Evolutionary conservation across 352 stramenopile genomes (phyloP), one percentile per base, ranked within the genome.

Genomic region (Phytophthora capsici): DNA sequence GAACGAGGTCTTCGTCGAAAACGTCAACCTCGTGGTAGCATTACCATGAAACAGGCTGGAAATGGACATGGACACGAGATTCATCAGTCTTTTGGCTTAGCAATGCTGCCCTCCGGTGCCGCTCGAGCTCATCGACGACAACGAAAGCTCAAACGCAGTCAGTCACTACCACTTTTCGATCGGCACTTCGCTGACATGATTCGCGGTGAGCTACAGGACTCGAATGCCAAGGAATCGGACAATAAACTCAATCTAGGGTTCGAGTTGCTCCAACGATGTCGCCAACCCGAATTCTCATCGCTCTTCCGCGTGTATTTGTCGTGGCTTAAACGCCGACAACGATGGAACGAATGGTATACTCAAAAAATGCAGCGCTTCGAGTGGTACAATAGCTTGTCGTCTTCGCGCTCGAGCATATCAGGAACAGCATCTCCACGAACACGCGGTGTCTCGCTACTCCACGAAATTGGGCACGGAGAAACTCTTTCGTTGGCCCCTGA

Each of bases 131-230:
- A 73, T 50, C 65, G 52, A 3, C 46, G 61, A n/a, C 47, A 76
- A 47, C 69, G 81, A 2, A 71, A 85, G 12, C 51, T 91, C 1
- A 88, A 88, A 41, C 80, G 82, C 8, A 88, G 75, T 13, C 80
- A 88, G 45, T 91, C 82, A 1, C 55, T 91, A 28, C 82, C 82
- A 1, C 66, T 87, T 16, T 91, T 91, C 37, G 78, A 91, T 26
- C 64, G 61, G 0, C 76, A 91, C n/a, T 91, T 88, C 20, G 63
- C 71, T 6, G 41, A 61, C 37, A 89, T 88, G 70, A 81, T 91
- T 16, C 63, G 71, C 0, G 71, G 75, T 8, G 82, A 89, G 44
- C 73, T 91, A 1, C 66, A 73, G 13, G 75, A 82, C n/a, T 90
- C 82, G 6, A 90, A 82, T 57, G 70, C 75, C 2, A 86, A 84